phyloP scores from a whole-genome alignment of 495 filamentous ascomycete species.

The Neurospora tetrasperma region DNA sequence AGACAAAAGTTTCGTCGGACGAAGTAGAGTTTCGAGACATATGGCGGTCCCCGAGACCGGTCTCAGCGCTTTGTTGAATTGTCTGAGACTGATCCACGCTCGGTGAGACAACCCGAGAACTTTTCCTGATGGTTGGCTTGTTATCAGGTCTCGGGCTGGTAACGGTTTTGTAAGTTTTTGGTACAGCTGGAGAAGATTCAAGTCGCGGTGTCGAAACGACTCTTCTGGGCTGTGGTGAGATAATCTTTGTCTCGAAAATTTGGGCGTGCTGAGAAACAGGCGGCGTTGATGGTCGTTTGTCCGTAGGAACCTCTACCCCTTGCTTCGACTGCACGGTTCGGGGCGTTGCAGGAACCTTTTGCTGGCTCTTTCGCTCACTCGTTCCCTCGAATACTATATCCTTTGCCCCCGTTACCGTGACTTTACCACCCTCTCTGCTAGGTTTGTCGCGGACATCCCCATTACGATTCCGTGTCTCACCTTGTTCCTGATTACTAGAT shows the following conservation, averaged over 20 bases:
- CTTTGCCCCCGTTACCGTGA: background rate
- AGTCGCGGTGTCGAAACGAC: slow-evolving; percentile 11
- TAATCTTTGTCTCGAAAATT: slow-evolving; percentile 3
- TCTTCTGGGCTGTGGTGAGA: slow-evolving; percentile 14
- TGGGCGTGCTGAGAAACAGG: background rate
- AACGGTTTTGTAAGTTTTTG: background rate
- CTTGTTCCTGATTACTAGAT: background rate
- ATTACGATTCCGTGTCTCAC: background rate
- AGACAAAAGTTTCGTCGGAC: slow-evolving; percentile 37
- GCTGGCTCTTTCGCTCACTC: background rate
- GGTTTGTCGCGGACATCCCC: background rate
- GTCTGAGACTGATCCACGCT: slow-evolving; percentile 1
- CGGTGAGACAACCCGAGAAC: background rate
- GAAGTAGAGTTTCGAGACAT: slow-evolving; percentile 22
- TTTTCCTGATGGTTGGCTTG: background rate
- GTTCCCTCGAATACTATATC: background rate
- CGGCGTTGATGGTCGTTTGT: slow-evolving; percentile 5
- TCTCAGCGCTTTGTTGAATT: background rate
- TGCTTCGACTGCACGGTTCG: background rate
- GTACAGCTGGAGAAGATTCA: slow-evolving; percentile 10
- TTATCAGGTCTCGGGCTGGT: background rate
- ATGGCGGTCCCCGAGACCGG: slow-evolving; percentile 3
- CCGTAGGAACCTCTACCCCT: background rate
- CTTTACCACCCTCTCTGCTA: background rate
- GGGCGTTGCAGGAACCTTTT: background rate